Evolutionary conservation across 139 green algal genomes (phyloP).

Genomic region (Astrephomene gubernaculifera): DNA sequence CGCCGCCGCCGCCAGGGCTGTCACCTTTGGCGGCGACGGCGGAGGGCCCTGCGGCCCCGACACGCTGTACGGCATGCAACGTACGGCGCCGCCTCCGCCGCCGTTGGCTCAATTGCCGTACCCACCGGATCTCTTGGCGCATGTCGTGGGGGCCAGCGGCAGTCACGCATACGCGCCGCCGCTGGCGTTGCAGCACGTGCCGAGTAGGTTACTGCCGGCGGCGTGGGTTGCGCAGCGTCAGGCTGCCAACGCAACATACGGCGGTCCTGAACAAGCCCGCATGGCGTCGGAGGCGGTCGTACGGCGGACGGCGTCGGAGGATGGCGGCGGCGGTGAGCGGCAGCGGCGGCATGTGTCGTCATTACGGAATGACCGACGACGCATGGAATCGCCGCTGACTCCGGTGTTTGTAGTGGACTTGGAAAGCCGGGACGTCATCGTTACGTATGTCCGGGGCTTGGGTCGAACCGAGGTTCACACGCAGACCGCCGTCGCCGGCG

Average conservation of each 20-base stretch:
- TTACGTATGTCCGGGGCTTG: neutral
- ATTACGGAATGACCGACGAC: neutral
- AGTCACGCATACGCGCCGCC: neutral
- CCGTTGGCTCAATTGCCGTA: neutral
- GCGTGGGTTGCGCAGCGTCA: neutral
- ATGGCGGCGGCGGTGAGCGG: neutral
- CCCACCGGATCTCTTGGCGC: neutral
- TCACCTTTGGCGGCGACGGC: neutral
- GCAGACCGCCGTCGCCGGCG: neutral
- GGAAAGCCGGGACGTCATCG: neutral
- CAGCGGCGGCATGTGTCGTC: neutral
- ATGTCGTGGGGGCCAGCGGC: neutral
- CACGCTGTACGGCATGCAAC: neutral
- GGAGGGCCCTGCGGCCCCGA: neutral
- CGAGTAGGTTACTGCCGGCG: neutral
- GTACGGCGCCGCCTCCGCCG: neutral
- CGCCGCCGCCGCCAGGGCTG: neutral
- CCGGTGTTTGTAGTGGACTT: conserved; percentile 37
- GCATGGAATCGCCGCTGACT: conserved; percentile 15
- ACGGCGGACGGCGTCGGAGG: neutral
- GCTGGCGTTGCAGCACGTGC: conserved; percentile 8
- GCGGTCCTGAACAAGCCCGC: too few relatives aligned
- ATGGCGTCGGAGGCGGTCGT: too few relatives aligned
- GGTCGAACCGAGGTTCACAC: conserved; percentile 1
- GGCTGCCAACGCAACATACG: too few relatives aligned